Conservation (phyloP, 306 rosid genomes). For the Cercis canadensis region DNA sequence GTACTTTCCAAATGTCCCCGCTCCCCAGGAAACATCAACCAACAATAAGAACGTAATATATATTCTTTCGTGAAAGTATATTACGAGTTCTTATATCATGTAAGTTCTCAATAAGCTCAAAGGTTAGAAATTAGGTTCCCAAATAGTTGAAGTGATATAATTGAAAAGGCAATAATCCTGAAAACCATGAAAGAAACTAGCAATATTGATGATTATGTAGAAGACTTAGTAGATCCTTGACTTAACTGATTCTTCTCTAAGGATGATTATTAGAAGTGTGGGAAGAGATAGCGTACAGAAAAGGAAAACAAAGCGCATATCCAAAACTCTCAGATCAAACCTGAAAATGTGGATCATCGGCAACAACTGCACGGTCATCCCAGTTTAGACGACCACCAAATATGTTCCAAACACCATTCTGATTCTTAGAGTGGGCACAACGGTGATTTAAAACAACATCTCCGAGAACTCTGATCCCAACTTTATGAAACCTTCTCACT, state of each 20-base stretch:
- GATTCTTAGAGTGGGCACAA: slow-evolving; percentile 79
- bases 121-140: no score
- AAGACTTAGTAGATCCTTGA: no score
- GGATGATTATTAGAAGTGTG: slow-evolving; percentile 18
- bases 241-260: not conserved
- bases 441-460: slow-evolving; percentile 97
- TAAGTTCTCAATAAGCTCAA: no score
- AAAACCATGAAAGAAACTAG: not conserved
- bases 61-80: no score
- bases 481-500: slow-evolving; percentile 66
- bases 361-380: slow-evolving; percentile 97
- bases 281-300: not conserved
- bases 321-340: slow-evolving; percentile 46
- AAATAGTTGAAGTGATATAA: not conserved
- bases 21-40: no score
- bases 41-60: no score
- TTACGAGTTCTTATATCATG: no score
- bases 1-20: no score
- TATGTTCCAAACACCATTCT: slow-evolving; percentile 94
- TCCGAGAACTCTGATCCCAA: slow-evolving; percentile 77
- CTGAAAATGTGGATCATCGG: slow-evolving; percentile 99
- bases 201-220: not conserved
- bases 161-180: not conserved
- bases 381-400: slow-evolving; percentile 95
- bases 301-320: not conserved